phyloP scores from a whole-genome alignment of 768 basidiomycete genomes.

The Tulasnella sp. region DNA sequence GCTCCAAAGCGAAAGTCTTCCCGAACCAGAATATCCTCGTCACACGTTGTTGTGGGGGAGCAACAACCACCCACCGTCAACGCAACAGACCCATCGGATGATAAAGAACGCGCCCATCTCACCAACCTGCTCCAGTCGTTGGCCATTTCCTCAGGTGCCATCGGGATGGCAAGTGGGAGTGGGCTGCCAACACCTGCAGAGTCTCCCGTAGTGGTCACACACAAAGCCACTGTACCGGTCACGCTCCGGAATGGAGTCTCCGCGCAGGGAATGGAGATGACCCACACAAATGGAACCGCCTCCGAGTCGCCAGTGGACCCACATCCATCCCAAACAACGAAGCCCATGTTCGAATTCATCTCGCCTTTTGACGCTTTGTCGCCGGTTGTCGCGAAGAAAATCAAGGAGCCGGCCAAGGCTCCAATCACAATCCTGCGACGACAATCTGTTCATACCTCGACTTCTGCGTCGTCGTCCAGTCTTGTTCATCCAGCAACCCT shows the following conservation, averaged over 20 bases:
- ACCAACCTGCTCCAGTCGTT: slow-evolving; percentile 6
- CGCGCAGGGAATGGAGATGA: too few species aligned
- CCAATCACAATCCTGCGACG: not conserved
- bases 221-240: not conserved
- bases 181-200: slow-evolving; percentile 13
- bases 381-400: not conserved
- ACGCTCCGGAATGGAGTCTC: too few species aligned
- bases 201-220: not conserved
- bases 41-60: not conserved
- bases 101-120: not conserved
- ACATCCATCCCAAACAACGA: not conserved
- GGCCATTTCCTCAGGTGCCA: not conserved
- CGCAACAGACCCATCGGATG: not conserved
- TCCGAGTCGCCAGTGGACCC: not conserved
- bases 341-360: slow-evolving; percentile 18
- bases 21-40: not conserved
- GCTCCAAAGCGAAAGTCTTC: not conserved
- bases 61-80: not conserved
- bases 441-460: not conserved
- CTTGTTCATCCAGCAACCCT: not conserved
- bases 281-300: not conserved
- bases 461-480: not conserved
- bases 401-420: not conserved
- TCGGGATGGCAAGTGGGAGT: not conserved
- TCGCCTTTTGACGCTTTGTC: slow-evolving; percentile 18